Percentiles rank a stretch among this genome's conserved stretches.
These are phyloP conservation scores for Tolypocladium ovalisporum DNA, from an alignment of 2,329 filamentous ascomycete genomes.

Conservation along the genomic window DNA sequence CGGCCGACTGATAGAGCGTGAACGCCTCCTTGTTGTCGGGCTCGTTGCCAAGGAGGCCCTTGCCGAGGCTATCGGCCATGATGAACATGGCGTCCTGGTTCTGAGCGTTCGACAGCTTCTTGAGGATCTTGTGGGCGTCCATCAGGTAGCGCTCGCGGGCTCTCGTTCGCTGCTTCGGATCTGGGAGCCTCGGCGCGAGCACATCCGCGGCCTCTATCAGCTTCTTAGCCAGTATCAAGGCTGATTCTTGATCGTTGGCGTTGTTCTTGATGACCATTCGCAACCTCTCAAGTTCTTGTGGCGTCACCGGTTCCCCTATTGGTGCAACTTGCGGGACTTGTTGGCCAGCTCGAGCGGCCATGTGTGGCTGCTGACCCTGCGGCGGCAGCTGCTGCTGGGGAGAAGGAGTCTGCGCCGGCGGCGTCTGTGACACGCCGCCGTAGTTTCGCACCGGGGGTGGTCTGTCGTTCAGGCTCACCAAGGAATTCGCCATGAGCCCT, in stretches of 20 bases:
- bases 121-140: slow-evolving; percentile 83
- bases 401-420: slow-evolving; percentile 12
- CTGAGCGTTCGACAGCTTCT: slow-evolving; percentile 66
- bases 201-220: slow-evolving; percentile 75
- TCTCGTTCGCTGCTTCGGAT: slow-evolving; percentile 63
- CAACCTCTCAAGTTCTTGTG: slow-evolving; percentile 66
- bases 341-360: not conserved
- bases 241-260: slow-evolving; percentile 59
- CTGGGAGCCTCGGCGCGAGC: slow-evolving; percentile 52
- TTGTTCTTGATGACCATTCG: slow-evolving; percentile 59
- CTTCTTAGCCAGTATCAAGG: slow-evolving; percentile 68
- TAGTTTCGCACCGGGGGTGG: slow-evolving; percentile 50
- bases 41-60: slow-evolving; percentile 67
- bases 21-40: slow-evolving; percentile 88
- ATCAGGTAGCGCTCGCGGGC: slow-evolving; percentile 71
- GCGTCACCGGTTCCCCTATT: slow-evolving; percentile 49
- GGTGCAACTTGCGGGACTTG: slow-evolving; percentile 1
- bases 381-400: slow-evolving; percentile 22
- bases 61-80: slow-evolving; percentile 79
- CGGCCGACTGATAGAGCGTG: slow-evolving; percentile 82
- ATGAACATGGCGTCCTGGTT: slow-evolving; percentile 89
- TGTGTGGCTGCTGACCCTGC: slow-evolving; percentile 14
- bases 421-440: slow-evolving; percentile 29
- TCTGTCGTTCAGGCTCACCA: slow-evolving; percentile 43
- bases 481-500: slow-evolving; percentile 48